Percentiles rank a stretch among this genome's conserved stretches.
Evolutionary conservation across 2,329 filamentous ascomycete species (phyloP).

Genomic region (Botrytis porri): DNA sequence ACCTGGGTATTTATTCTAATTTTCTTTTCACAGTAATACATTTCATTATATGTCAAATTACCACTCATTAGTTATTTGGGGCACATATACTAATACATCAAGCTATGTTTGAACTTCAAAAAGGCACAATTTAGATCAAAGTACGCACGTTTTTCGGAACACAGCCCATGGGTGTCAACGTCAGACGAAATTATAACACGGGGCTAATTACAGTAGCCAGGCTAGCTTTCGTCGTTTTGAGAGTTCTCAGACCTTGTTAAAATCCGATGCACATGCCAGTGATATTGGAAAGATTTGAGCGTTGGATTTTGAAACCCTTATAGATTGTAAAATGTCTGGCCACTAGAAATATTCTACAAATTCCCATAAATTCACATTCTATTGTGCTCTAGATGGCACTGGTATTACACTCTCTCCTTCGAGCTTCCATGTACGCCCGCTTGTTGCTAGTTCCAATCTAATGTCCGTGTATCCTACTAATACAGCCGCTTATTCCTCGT

Average conservation of each 20-base stretch:
- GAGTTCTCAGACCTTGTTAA: not conserved
- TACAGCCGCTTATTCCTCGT: constrained; percentile 38
- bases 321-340: not conserved
- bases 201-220: not conserved
- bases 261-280: not conserved
- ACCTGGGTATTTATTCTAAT: not conserved
- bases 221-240: not conserved
- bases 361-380: constrained; percentile 10
- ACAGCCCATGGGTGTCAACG: not conserved
- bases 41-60: not conserved
- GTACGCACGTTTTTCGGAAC: not conserved
- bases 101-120: not conserved
- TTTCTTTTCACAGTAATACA: not conserved
- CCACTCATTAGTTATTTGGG: too few species aligned
- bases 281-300: not conserved
- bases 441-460: constrained; percentile 20
- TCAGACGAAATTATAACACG: not conserved
- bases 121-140: not conserved
- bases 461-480: not conserved
- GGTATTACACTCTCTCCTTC: constrained; percentile 20
- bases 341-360: constrained; percentile 18
- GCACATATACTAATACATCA: not conserved
- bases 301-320: not conserved
- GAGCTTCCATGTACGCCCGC: constrained; percentile 24
- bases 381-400: constrained; percentile 20